Conservation (phyloP, 1,139 yeast genomes). For the Yarrowia galli region DNA sequence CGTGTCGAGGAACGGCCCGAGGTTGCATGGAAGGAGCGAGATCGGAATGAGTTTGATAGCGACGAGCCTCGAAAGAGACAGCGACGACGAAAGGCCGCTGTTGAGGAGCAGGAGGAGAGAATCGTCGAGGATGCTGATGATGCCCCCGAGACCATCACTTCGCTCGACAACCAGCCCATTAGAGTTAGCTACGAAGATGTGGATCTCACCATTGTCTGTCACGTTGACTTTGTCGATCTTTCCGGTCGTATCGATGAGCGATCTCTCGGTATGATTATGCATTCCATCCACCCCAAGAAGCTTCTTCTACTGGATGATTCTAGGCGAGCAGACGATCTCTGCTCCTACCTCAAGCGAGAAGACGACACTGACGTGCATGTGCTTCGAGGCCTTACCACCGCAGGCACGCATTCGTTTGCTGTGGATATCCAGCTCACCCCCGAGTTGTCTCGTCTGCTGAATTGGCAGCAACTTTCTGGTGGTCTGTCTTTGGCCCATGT, state of each 20-base stretch:
- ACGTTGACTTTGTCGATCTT: conserved; percentile 78
- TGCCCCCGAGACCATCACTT: conserved; percentile 27
- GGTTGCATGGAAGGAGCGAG: conserved; percentile 33
- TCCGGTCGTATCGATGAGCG: conserved; percentile 86
- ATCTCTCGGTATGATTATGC: conserved; percentile 79
- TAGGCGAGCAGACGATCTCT: conserved; percentile 41
- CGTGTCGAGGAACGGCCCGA: conserved; percentile 38
- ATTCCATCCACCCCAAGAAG: conserved; percentile 79
- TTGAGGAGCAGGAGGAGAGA: conserved; percentile 38
- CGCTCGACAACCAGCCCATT: conserved; percentile 31
- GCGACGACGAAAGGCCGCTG: conserved; percentile 30
- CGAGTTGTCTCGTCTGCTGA: conserved; percentile 63
- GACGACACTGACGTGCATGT: conserved; percentile 25
- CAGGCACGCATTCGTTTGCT: conserved; percentile 70
- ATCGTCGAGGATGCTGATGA: conserved; percentile 39
- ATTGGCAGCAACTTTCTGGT: conserved; percentile 87
- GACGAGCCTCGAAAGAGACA: conserved; percentile 38
- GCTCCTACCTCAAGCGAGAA: conserved; percentile 21
- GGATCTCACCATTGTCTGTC: conserved; percentile 62
- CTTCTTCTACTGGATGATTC: conserved; percentile 57
- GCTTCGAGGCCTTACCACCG: conserved; percentile 56
- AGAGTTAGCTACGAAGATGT: conserved; percentile 10
- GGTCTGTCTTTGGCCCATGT: conserved; percentile 86
- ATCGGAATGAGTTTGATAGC: conserved; percentile 16
- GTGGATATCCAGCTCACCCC: conserved; percentile 78